A percentile compares a stretch with the other conserved stretches of the same genome.
phyloP scores from a whole-genome alignment of 768 basidiomycete genomes.

The Amanita molliuscula region DNA sequence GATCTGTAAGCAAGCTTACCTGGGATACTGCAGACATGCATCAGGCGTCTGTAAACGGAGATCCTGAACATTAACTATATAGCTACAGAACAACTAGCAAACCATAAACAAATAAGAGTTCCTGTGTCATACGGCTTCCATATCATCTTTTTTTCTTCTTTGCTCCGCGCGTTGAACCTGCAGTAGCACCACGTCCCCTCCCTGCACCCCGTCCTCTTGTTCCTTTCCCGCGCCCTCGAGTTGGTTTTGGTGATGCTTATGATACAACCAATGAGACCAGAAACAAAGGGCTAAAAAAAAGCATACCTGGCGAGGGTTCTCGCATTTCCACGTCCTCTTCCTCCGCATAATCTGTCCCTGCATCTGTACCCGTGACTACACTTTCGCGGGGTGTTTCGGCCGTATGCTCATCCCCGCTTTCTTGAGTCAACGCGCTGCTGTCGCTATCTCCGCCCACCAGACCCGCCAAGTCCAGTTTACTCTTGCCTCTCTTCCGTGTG shows the following conservation, averaged over 20 bases:
- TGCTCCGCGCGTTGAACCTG: constrained; percentile 23
- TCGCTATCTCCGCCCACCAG: constrained; percentile 78
- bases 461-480: constrained; percentile 57
- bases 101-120: neutral
- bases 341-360: constrained; percentile 56
- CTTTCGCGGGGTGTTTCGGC: constrained; percentile 55
- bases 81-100: neutral
- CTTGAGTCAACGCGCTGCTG: constrained; percentile 74
- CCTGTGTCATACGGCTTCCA: neutral
- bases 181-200: constrained; percentile 20
- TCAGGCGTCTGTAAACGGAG: too few species aligned
- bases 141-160: constrained; percentile 39
- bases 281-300: neutral
- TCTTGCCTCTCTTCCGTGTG: constrained; percentile 31
- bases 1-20: too few species aligned
- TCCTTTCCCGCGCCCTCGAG: constrained; percentile 23
- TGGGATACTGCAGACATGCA: too few species aligned
- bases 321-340: constrained; percentile 55
- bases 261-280: neutral
- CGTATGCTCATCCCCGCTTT: constrained; percentile 66
- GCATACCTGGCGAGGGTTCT: constrained; percentile 33
- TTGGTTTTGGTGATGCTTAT: constrained; percentile 24
- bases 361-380: constrained; percentile 62
- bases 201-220: constrained; percentile 14
- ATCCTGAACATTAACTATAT: neutral